Conservation (phyloP, 371 early-diverging fungal genomes). For the Mucor ambiguus region DNA sequence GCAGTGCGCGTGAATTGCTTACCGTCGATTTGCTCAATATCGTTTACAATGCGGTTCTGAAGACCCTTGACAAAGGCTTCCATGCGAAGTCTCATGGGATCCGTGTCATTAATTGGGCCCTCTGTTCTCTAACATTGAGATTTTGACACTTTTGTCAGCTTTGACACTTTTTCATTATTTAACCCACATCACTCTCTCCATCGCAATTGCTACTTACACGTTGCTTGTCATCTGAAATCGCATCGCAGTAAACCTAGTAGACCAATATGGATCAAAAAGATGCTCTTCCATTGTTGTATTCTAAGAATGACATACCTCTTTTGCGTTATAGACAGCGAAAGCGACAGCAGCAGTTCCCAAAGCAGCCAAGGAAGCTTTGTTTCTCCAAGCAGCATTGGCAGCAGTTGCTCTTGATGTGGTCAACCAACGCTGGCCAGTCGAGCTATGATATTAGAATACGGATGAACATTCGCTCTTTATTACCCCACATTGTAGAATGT, state of each 20-base stretch:
- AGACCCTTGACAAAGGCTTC: conserved; percentile 72
- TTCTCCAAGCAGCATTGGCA: conserved; percentile 21
- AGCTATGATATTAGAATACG: background rate
- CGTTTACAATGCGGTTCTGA: conserved; percentile 67
- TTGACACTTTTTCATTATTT: background rate
- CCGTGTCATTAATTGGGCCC: conserved; percentile 41
- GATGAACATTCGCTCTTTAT: background rate
- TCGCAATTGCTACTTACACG: conserved; percentile 26
- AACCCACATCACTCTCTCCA: background rate
- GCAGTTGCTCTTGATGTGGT: conserved; percentile 9
- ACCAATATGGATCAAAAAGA: background rate
- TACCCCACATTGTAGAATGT: conserved; percentile 1
- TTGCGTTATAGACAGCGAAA: conserved; percentile 12
- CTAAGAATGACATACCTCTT: conserved; percentile 14
- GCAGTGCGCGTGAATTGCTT: conserved; percentile 70
- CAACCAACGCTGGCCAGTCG: conserved; percentile 13
- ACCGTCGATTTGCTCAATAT: conserved; percentile 60
- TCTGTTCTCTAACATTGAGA: conserved; percentile 27
- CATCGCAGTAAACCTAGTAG: conserved; percentile 35
- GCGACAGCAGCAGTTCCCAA: conserved; percentile 16
- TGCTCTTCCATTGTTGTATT: background rate
- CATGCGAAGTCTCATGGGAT: conserved; percentile 85
- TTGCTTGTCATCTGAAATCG: conserved; percentile 33
- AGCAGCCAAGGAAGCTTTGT: conserved; percentile 17
- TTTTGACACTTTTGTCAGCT: background rate